Evolutionary conservation across 2,329 filamentous ascomycete species (phyloP), one percentile per base, ranked within the genome.

Genomic region (Cercospora sp.): DNA sequence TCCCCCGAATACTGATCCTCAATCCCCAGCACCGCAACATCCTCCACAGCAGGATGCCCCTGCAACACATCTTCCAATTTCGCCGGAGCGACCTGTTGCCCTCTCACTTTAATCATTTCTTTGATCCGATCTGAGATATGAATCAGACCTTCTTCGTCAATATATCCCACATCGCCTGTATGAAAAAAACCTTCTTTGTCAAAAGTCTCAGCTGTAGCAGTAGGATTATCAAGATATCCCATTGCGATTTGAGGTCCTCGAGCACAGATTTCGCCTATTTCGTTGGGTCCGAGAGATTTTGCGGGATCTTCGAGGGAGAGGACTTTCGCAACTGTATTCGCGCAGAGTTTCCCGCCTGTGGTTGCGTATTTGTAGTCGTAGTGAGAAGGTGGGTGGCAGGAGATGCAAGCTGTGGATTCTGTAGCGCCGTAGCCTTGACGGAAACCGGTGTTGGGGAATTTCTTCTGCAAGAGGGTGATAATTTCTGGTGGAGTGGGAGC

Each of bases 381-480:
- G 59, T 85, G 83, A 0, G 83, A 80, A 0, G 84, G 84, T 2
- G 88, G 86, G 63, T 90, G 88, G 2, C 85, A 82, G 0, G 87
- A 88, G 66, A 91, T 88, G 71, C 87, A 89, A 1, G 82, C 84
- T 72, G 87, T 90, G 0, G 83, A 85, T 76, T 90, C 89, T 0
- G 88, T 91, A 84, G 90, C 90, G n/a, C 89, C 89, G 72, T 90
- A 90, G 1, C 87, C 88, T 74, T 90, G 88, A 72, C 87, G 87
- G 77, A 90, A 88, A 0, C 87, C 87, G 0, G 85, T 87, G 0
- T 82, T 76, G 0, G 88, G 88, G 71, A 89, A 90, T 60, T 82
- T 83, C 60, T 81, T 78, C 55, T 85, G 78, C 8, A 90, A 78
- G 43, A 84, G 80, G 18, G 84, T 80, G 21, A 90, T 82, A 64